These are phyloP conservation scores for Fraxinus sp. DNA, from an alignment of 305 asterid genomes.

Conservation along the genomic window DNA sequence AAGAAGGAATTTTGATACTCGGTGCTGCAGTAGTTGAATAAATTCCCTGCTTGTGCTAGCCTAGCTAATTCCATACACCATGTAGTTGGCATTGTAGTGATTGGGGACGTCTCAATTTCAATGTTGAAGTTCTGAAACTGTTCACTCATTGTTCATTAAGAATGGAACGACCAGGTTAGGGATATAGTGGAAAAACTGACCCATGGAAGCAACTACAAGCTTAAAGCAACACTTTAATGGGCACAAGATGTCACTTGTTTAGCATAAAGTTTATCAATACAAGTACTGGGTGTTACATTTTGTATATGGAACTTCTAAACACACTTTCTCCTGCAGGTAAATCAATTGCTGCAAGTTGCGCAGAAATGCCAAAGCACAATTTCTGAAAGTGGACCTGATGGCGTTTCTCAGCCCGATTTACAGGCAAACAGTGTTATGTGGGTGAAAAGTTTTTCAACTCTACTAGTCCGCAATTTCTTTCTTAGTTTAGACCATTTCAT, in stretches of 20 bases:
- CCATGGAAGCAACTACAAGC: background rate
- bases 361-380: conserved; percentile 87
- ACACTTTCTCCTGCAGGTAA: conserved; percentile 57
- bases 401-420: conserved; percentile 77
- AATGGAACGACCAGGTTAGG: background rate
- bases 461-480: background rate
- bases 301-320: conserved; percentile 20
- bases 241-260: background rate
- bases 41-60: background rate
- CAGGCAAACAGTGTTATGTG: conserved; percentile 87
- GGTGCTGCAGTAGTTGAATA: background rate
- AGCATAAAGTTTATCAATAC: background rate
- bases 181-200: background rate
- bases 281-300: background rate
- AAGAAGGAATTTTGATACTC: background rate
- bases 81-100: background rate
- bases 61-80: background rate
- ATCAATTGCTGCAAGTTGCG: conserved; percentile 85
- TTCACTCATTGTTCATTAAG: background rate
- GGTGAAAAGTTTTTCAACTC: conserved; percentile 40
- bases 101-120: background rate
- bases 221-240: background rate
- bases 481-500: background rate
- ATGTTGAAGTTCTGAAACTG: background rate
- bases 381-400: conserved; percentile 83